Evolutionary conservation across 805 yeast species (phyloP).

Genomic region (Saccharomycopsis sp.): DNA sequence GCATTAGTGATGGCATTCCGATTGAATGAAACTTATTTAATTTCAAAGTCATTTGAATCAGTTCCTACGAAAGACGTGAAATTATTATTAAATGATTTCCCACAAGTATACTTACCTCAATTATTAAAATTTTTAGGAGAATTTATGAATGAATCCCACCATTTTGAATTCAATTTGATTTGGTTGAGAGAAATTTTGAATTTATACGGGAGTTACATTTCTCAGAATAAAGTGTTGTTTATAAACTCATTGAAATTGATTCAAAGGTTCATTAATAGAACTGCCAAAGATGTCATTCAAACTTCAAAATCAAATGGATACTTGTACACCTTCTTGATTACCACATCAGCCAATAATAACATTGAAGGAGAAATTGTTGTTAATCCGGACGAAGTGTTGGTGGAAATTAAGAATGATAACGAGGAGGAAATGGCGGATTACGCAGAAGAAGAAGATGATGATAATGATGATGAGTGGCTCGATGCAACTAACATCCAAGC

Average conservation of each 20-base stretch:
- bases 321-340: constrained; percentile 37
- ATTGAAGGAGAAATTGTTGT: constrained; percentile 25
- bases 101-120: constrained; percentile 66
- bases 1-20: constrained; percentile 92
- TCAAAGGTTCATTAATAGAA: constrained; percentile 66
- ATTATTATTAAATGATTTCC: constrained; percentile 62
- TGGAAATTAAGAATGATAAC: constrained; percentile 17
- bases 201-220: constrained; percentile 71
- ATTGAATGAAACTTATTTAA: constrained; percentile 70
- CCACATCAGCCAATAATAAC: constrained; percentile 7
- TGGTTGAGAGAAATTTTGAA: constrained; percentile 73
- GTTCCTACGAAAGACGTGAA: constrained; percentile 66
- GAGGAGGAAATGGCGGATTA: constrained; percentile 34
- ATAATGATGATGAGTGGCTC: constrained; percentile 31
- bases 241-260: constrained; percentile 58
- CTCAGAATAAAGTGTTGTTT: constrained; percentile 48
- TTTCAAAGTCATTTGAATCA: constrained; percentile 65
- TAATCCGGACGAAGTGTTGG: constrained; percentile 25
- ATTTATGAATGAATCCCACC: constrained; percentile 62
- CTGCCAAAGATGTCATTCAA: constrained; percentile 65
- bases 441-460: constrained; percentile 30
- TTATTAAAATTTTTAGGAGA: constrained; percentile 64
- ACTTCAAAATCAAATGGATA: constrained; percentile 49
- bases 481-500: constrained; percentile 25
- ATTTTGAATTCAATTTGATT: constrained; percentile 72